Conservation (phyloP, 139 green algal genomes). For the Chlamydomonas urium region DNA sequence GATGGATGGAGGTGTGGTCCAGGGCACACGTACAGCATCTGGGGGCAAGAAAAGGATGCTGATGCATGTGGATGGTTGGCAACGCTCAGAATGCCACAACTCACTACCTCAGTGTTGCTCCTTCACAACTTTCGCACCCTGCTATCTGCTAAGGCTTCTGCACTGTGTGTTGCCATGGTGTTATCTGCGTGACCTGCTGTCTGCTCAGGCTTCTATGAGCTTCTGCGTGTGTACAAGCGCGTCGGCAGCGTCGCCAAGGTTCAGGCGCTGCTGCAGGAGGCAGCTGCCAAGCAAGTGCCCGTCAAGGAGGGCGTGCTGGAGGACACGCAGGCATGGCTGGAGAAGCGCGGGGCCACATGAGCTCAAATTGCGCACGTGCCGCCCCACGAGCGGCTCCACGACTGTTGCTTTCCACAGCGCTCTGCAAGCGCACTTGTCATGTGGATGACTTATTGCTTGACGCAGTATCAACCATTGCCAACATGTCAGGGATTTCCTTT, state of each 20-base stretch:
- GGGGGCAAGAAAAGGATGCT: not conserved
- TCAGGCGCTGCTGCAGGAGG: not conserved
- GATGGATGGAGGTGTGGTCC: not conserved
- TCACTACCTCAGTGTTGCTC: not conserved
- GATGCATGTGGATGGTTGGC: not conserved
- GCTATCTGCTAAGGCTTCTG: not conserved
- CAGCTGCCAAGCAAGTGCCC: not conserved
- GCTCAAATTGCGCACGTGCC: too few relatives aligned
- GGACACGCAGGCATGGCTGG: constrained; percentile 1
- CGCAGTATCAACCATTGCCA: too few relatives aligned
- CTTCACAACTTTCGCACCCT: not conserved
- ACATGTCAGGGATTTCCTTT: too few relatives aligned
- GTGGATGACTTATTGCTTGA: too few relatives aligned
- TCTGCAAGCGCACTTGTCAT: too few relatives aligned
- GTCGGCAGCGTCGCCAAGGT: not conserved
- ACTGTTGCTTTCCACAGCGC: too few relatives aligned
- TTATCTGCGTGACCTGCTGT: not conserved
- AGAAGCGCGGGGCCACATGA: too few relatives aligned
- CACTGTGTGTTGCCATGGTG: too few relatives aligned
- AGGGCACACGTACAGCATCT: not conserved
- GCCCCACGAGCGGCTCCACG: too few relatives aligned
- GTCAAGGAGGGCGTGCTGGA: not conserved
- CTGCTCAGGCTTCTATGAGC: constrained; percentile 5
- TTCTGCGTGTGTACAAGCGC: not conserved
- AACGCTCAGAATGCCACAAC: not conserved